Base-by-base conservation (phyloP, 805 yeast genomes). In the Candida xyloterini region DNA sequence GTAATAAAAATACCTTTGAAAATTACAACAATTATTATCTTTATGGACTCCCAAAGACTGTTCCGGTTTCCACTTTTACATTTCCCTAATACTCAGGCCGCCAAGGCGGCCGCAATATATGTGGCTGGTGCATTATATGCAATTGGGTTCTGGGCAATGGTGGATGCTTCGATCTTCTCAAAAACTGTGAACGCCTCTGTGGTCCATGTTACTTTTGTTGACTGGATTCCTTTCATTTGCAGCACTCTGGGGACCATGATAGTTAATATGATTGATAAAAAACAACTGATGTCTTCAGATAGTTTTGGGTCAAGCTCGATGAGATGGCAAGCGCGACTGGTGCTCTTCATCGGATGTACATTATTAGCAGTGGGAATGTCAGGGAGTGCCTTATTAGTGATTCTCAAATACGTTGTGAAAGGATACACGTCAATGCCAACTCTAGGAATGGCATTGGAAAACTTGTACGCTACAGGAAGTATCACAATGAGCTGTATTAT, bases 181-280 rank as follows among this genome's bases (percentile, higher is more conserved):
- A 81, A 79, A 48, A 83, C 88, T 13, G 82, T 81, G 33, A 91
- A 91, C 67, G 95, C 89, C 0, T 83, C 95, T 0, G 70, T 71
- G 30, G 87, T 89, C 6, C 97, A 91, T 59, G 87, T 93, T 21
- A 80, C 91, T 4, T 86, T 91, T 57, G 82, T 87, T 28, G 99
- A 91, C 65, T 91, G 99, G 99, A 78, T 93, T 36, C 99, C 99
- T 4, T 79, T 85, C 48, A 74, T 91, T 21, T 84, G 96, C 51
- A 81, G 95, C 6, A 78, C 95, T 0, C 61, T 89, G 25, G 99
- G 99, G 2, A 90, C 90, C 87, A 67, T 90, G 30, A 81, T 89
- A 41, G 79, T 84, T 47, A 84, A 82, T 51, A 73, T 83, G 22
- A 81, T 84, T 29, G 90, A 83, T 51, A 83, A 83, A 58, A 67